Percentiles rank a stretch among this genome's conserved stretches.
These are phyloP conservation scores for Thalassiosira profunda DNA, from an alignment of 108 stramenopile genomes.

Conservation along the genomic window DNA sequence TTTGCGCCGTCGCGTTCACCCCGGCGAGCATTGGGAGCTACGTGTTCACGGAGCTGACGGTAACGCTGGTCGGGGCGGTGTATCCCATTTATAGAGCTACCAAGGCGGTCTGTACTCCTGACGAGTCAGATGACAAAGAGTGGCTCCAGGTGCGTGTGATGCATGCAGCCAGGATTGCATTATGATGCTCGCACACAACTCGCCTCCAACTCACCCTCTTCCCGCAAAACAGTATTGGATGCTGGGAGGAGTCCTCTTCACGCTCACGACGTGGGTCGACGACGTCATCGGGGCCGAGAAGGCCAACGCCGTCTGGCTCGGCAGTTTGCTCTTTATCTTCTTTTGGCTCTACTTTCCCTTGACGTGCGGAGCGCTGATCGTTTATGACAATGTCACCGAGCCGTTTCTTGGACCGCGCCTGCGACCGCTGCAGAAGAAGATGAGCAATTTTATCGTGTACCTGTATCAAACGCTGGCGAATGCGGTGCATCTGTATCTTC, in stretches of 20 bases:
- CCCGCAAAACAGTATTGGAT: constrained; percentile 19
- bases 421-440: constrained; percentile 5
- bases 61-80: constrained; percentile 26
- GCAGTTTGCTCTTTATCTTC: constrained; percentile 24
- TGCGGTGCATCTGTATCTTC: constrained; percentile 49
- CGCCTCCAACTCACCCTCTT: too few relatives aligned
- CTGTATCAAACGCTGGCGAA: constrained; percentile 16
- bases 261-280: constrained; percentile 43
- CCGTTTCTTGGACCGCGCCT: constrained; percentile 47
- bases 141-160: constrained; percentile 30
- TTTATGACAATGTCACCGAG: constrained; percentile 45
- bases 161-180: too few relatives aligned
- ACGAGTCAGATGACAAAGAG: constrained; percentile 39
- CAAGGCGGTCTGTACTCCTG: constrained; percentile 42
- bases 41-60: constrained; percentile 31
- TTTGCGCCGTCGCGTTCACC: constrained; percentile 10
- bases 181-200: too few relatives aligned
- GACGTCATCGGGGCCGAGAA: constrained; percentile 18
- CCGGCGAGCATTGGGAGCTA: constrained; percentile 10
- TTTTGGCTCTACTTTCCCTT: constrained; percentile 59
- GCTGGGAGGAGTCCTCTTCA: constrained; percentile 36
- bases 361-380: constrained; percentile 48
- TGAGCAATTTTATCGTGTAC: constrained; percentile 27
- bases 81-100: constrained; percentile 40
- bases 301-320: constrained; percentile 23